Evolutionary conservation across 2,329 filamentous ascomycete species (phyloP).

Genomic region (Calonectria hawksworthii): DNA sequence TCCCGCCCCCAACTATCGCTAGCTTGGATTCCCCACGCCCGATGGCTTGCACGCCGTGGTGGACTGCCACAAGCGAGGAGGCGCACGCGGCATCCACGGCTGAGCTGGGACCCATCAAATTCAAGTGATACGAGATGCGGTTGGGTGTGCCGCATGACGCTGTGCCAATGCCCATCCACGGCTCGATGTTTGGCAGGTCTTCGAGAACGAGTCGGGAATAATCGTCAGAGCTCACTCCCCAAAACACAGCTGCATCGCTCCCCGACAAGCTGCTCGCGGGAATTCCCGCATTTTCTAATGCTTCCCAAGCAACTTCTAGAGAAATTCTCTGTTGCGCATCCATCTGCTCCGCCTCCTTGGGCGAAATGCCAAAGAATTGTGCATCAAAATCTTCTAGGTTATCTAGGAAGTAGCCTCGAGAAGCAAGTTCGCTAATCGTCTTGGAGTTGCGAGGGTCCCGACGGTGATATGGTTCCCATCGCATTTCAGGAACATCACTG

Average conservation of each 20-base stretch:
- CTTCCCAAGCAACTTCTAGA: background rate
- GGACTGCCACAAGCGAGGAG: background rate
- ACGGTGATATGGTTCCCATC: background rate
- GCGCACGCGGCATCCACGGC: conserved; percentile 1
- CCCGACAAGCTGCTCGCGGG: background rate
- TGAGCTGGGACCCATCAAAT: background rate
- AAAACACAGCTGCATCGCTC: background rate
- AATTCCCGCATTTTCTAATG: background rate
- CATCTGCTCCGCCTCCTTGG: conserved; percentile 7
- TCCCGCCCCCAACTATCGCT: background rate
- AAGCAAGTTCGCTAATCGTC: background rate
- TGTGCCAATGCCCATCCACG: conserved; percentile 5
- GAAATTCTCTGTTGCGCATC: conserved; percentile 2
- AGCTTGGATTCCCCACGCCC: background rate
- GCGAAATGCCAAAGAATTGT: background rate
- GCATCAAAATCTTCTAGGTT: background rate
- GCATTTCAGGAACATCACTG: background rate
- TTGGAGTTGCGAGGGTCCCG: background rate
- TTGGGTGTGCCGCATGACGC: background rate
- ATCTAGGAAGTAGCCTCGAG: conserved; percentile 1
- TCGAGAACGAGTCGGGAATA: background rate
- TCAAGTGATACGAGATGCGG: background rate
- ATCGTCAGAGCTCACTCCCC: background rate
- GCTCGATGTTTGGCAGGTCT: background rate
- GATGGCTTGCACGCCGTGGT: background rate